Base-by-base conservation (phyloP, 192 early-diverging fungal genomes). In the Coemansia pectinata region DNA sequence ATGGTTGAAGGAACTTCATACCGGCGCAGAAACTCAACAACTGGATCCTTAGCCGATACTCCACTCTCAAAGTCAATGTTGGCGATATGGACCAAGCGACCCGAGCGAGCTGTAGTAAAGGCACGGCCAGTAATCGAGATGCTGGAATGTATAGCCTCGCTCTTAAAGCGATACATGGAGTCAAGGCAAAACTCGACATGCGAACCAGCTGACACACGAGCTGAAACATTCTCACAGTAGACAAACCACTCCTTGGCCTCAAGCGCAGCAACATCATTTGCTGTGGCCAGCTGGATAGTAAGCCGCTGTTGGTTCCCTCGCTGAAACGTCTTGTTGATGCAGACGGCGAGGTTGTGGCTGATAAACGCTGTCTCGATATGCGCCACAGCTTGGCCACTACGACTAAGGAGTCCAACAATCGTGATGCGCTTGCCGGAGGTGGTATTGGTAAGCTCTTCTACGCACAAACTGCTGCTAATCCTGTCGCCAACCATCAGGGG, bases 211-310 rank as follows among this genome's bases (percentile, higher is more conserved):
- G 62, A 76, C 27, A 92, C 70, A 34, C 78, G 67, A 9, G 69
- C 42, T 2, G 65, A 21, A 0, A 10, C 6, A 6, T 57, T 57
- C 0, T 65, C 71, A n/a, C 41, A 42, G 27, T 67, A 66, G n/a
- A 83, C 76, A 69, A 96, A 88, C 94, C 95, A 98, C 57, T 88
- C 83, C 81, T 93, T 96, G 70, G 91, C 81, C 69, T 90, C 85
- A 38, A 98, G 86, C 31, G 90, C 90, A 27, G 87, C 87, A 50
- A 94, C 79, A 52, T 96, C 93, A 72, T 92, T 90, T 12, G 77
- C 74, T 15, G 87, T 83, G 1, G 73, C 66, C 19, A 96, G 75
- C 29, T 76, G 76, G 44, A 98, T 86, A 61, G 89, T 68, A 57
- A 92, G 86, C 25, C 87, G 85, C 29, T 90, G 86, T 64, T 92